Conservation (phyloP, 768 basidiomycete genomes). For the Trametes meyenii region DNA sequence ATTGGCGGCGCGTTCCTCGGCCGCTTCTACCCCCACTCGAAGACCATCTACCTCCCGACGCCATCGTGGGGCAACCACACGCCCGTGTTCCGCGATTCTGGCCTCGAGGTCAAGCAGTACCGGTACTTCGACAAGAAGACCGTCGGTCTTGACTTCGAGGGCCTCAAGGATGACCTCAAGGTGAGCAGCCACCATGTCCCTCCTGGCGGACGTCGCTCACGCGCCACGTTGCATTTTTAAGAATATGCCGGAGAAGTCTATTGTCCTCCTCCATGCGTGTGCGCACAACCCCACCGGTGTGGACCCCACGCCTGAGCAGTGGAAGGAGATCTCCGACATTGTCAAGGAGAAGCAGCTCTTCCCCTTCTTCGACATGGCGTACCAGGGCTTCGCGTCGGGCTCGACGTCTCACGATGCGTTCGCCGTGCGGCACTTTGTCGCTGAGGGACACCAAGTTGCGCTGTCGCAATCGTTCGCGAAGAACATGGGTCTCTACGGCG, state of each 20-base stretch:
- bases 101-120: constrained; percentile 90
- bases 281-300: constrained; percentile 99
- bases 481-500: constrained; percentile 99
- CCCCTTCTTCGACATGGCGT: constrained; percentile 99
- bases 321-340: constrained; percentile 87
- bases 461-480: constrained; percentile 97
- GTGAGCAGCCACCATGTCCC: constrained; percentile 43
- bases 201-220: not conserved
- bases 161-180: constrained; percentile 84
- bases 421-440: constrained; percentile 92
- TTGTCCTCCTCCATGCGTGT: constrained; percentile 94
- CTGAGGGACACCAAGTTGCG: constrained; percentile 86
- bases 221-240: constrained; percentile 15
- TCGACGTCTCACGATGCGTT: constrained; percentile 89
- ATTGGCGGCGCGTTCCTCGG: constrained; percentile 93
- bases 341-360: constrained; percentile 88
- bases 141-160: constrained; percentile 89
- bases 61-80: constrained; percentile 99
- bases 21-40: constrained; percentile 84
- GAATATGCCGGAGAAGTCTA: constrained; percentile 76
- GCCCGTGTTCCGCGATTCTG: constrained; percentile 91
- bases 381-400: constrained; percentile 98
- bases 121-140: constrained; percentile 93
- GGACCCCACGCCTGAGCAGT: constrained; percentile 92
- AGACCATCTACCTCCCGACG: constrained; percentile 86